Conservation (phyloP, 495 filamentous ascomycete species). For the Xeromyces bisporus region DNA sequence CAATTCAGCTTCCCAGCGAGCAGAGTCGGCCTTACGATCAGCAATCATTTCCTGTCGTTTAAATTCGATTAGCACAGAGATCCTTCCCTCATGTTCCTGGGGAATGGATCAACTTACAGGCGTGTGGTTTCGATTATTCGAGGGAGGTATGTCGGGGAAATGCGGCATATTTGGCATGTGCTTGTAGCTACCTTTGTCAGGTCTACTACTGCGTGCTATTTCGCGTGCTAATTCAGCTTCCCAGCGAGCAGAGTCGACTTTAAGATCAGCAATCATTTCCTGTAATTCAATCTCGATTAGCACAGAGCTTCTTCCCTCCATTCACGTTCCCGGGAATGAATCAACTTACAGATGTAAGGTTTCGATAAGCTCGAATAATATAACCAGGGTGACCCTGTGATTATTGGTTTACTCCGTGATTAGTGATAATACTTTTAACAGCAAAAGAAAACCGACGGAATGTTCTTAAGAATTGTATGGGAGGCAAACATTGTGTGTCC, state of each 20-base stretch:
- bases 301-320: too few relatives aligned
- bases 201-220: too few relatives aligned
- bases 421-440: slow-evolving; percentile 13
- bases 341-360: slow-evolving; percentile 61
- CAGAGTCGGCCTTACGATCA: slow-evolving; percentile 69
- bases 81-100: too few relatives aligned
- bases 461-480: too few relatives aligned
- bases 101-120: too few relatives aligned
- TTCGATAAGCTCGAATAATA: slow-evolving; percentile 76
- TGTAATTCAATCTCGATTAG: slow-evolving; percentile 15
- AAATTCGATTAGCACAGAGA: too few relatives aligned
- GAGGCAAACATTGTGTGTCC: slow-evolving; percentile 56
- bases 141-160: slow-evolving; percentile 19
- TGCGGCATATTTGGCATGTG: slow-evolving; percentile 27
- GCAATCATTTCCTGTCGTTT: slow-evolving; percentile 75
- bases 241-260: slow-evolving; percentile 68
- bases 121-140: slow-evolving; percentile 22
- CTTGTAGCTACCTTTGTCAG: slow-evolving; percentile 30
- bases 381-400: slow-evolving; percentile 58
- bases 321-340: too few relatives aligned
- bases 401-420: too few relatives aligned
- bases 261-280: slow-evolving; percentile 82
- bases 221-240: slow-evolving; percentile 48
- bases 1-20: slow-evolving; percentile 61
- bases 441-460: too few relatives aligned